Base-by-base conservation (phyloP, 805 yeast genomes). In the Hanseniaspora valbyensis region DNA sequence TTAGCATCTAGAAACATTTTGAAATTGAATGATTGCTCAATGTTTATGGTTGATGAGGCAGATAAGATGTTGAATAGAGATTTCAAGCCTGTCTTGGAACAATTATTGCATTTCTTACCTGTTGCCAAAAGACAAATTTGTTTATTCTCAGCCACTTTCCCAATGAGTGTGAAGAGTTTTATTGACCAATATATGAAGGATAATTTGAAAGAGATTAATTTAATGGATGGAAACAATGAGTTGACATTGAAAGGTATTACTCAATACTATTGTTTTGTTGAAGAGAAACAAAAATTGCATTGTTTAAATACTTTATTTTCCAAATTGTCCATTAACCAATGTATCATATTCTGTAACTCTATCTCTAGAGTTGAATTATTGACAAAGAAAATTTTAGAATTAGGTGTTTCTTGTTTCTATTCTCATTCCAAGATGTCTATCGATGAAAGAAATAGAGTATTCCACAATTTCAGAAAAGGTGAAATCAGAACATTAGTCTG, bases 371-470 rank as follows among this genome's bases (percentile, higher is more conserved):
- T 92, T 46, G 98, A 92, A 70, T 75, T 92, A 55, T 74, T 92
- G 59, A 96, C 97, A 52, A 87, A 87, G 62, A 92, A 92, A 64
- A 90, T 92, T 62, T 90, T 97, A 24, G 97, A 92, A 63, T 74
- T 92, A 55, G 96, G 96, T 49, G 92, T 83, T 66, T 90, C 97
- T 2, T 92, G 97, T 72, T 92, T 83, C 68, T 92, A 87, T 66
- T 86, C 95, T 21, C 98, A 92, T 65, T 96, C 98, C 10, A 83
- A 80, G 66, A 92, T 92, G 98, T 90, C 95, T 36, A 97, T 92
- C 71, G 82, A 81, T 55, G 95, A 94, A 49, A 84, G 98, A 76
- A 92, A 92, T 71, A 86, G 88, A 65, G 98, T 92, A 6, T 92
- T 92, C 78, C 98, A 92, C 66, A 97, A 92, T 68, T 92, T 92